Percentiles rank a stretch among this genome's conserved stretches.
These are phyloP conservation scores for Fusarium temperatum DNA, from an alignment of 2,329 filamentous ascomycete species.

Conservation along the genomic window DNA sequence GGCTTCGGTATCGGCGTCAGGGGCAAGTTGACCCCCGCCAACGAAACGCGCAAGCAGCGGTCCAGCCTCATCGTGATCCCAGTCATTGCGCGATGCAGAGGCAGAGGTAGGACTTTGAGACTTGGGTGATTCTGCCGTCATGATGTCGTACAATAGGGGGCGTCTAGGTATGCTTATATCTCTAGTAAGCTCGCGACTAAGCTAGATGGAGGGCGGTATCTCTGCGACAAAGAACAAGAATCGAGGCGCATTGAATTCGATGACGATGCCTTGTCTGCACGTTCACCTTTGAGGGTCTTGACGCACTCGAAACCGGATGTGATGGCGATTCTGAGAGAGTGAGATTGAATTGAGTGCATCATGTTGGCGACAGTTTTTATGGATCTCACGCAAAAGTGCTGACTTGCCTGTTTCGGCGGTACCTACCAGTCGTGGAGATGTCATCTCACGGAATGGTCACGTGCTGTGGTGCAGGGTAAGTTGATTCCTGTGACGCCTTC, in stretches of 20 bases:
- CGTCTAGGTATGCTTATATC: background rate
- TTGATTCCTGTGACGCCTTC: background rate
- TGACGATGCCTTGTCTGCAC: background rate
- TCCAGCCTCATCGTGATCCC: constrained; percentile 31
- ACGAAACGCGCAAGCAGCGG: constrained; percentile 40
- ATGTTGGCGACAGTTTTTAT: constrained; percentile 21
- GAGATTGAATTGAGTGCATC: background rate
- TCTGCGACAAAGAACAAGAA: background rate
- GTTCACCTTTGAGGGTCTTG: background rate
- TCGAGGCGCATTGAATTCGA: background rate
- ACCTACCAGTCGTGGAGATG: background rate
- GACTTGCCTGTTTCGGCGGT: constrained; percentile 18
- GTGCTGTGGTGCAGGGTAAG: constrained; percentile 26
- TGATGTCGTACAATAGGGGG: background rate
- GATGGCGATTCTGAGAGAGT: background rate
- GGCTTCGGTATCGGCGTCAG: constrained; percentile 38
- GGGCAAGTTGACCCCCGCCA: constrained; percentile 15
- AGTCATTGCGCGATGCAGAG: background rate
- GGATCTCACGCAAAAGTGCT: constrained; percentile 6
- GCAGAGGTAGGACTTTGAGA: constrained; percentile 2
- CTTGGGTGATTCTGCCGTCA: constrained; percentile 12
- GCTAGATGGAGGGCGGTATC: background rate
- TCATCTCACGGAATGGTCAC: background rate
- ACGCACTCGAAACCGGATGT: background rate
- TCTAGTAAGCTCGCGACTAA: background rate